Conservation (phyloP, 2,329 filamentous ascomycete genomes). For the Raffaelea albimanens region DNA sequence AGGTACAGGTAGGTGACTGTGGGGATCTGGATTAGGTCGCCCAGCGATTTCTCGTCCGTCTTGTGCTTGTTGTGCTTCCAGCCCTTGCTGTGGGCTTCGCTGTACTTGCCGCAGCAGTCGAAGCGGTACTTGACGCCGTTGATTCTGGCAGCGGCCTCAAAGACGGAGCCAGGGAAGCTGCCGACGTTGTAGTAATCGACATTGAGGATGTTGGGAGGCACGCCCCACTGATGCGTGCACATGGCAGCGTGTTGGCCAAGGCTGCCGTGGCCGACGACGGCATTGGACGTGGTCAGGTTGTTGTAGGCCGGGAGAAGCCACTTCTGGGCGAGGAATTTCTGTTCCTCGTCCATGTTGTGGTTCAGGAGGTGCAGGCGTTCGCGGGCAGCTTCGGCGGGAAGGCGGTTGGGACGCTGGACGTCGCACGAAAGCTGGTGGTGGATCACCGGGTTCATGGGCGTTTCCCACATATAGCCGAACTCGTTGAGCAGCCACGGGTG, state of each 20-base stretch:
- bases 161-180: constrained; percentile 59
- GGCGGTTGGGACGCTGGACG: constrained; percentile 63
- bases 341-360: constrained; percentile 79
- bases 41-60: too few species aligned
- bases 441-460: constrained; percentile 61
- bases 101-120: too few species aligned
- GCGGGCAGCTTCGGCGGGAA: constrained; percentile 42
- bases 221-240: constrained; percentile 53
- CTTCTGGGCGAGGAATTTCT: constrained; percentile 53
- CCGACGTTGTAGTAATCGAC: constrained; percentile 80
- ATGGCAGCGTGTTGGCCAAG: constrained; percentile 54
- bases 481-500: constrained; percentile 82
- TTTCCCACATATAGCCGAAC: constrained; percentile 86
- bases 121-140: constrained; percentile 64
- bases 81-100: too few species aligned
- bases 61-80: too few species aligned
- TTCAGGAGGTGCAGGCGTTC: constrained; percentile 73
- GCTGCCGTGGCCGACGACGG: constrained; percentile 52
- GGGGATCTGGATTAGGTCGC: too few species aligned
- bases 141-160: constrained; percentile 58
- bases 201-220: constrained; percentile 67
- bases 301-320: constrained; percentile 65
- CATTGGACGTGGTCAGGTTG: constrained; percentile 64
- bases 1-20: too few species aligned
- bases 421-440: constrained; percentile 62